These are phyloP conservation scores for Amphicarpaea edgeworthii DNA, from an alignment of 306 rosid genomes.

Conservation along the genomic window DNA sequence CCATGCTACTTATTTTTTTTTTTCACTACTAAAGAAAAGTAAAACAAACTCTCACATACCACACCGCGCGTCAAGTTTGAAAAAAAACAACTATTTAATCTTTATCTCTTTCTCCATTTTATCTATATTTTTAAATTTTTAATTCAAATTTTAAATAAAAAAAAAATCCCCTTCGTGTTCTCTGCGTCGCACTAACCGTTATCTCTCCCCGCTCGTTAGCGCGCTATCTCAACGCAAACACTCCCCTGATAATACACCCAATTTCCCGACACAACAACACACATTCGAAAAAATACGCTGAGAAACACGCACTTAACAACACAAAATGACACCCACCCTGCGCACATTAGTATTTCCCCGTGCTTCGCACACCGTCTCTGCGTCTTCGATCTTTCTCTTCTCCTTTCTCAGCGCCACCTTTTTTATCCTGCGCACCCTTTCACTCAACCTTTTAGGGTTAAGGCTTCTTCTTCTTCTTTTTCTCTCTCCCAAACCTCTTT, in stretches of 20 bases:
- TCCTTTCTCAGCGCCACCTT: not conserved
- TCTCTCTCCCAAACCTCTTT: constrained; percentile 37
- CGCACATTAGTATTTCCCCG: constrained; percentile 46
- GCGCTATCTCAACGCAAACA: constrained; percentile 14
- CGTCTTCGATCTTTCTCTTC: constrained; percentile 44
- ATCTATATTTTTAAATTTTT: not conserved
- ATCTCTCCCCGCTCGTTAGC: constrained; percentile 30
- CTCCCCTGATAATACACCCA: not conserved
- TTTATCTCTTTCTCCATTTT: not conserved
- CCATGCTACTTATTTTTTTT: too few relatives aligned
- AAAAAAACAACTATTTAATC: not conserved
- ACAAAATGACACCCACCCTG: constrained; percentile 32
- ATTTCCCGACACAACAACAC: not conserved
- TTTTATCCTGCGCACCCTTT: constrained; percentile 68
- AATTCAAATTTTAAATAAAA: not conserved
- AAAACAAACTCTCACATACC: too few relatives aligned
- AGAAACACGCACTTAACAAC: constrained; percentile 54
- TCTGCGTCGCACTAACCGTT: not conserved
- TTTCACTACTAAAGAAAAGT: too few relatives aligned
- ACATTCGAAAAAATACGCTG: not conserved
- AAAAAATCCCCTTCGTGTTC: not conserved
- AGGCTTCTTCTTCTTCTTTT: constrained; percentile 16
- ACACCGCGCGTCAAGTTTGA: too few relatives aligned
- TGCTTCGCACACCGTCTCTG: constrained; percentile 48
- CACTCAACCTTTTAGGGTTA: constrained; percentile 40